Conservation (phyloP, 768 basidiomycete genomes). For the Termitomyces titanicus region DNA sequence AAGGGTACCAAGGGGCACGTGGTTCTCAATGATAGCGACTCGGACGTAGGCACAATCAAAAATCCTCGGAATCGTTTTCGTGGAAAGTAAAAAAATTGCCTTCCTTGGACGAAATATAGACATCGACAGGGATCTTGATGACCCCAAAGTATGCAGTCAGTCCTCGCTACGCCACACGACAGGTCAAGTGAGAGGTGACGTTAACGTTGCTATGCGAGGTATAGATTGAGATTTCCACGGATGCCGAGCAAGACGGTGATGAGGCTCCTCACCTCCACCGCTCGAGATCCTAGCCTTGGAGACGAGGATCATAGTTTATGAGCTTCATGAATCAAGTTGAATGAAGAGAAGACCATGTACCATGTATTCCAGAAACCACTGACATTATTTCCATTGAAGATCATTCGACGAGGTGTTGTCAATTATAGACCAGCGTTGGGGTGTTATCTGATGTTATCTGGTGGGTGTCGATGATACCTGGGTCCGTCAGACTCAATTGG, state of each 20-base stretch:
- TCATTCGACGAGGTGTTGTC: background rate
- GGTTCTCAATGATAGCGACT: background rate
- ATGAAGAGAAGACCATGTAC: background rate
- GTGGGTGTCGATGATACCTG: background rate
- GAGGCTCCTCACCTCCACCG: background rate
- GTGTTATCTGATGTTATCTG: background rate
- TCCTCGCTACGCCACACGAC: slow-evolving; percentile 15
- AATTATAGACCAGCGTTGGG: no score
- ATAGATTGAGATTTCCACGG: background rate
- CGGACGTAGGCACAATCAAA: background rate
- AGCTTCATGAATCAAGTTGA: background rate
- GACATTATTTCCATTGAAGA: background rate
- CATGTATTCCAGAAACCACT: background rate
- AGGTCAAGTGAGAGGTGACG: background rate
- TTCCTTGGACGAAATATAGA: background rate
- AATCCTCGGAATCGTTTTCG: slow-evolving; percentile 5
- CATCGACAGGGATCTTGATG: background rate
- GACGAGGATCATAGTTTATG: background rate
- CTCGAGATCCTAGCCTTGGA: background rate
- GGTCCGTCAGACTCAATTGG: no score
- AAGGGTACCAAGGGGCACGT: background rate
- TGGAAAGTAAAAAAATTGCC: background rate
- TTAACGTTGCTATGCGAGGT: background rate
- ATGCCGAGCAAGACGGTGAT: background rate
- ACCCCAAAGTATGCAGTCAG: background rate